A percentile compares a stretch with the other conserved stretches of the same genome.
These are phyloP conservation scores for Onygena corvina DNA, from an alignment of 2,329 filamentous ascomycete genomes.

Conservation along the genomic window DNA sequence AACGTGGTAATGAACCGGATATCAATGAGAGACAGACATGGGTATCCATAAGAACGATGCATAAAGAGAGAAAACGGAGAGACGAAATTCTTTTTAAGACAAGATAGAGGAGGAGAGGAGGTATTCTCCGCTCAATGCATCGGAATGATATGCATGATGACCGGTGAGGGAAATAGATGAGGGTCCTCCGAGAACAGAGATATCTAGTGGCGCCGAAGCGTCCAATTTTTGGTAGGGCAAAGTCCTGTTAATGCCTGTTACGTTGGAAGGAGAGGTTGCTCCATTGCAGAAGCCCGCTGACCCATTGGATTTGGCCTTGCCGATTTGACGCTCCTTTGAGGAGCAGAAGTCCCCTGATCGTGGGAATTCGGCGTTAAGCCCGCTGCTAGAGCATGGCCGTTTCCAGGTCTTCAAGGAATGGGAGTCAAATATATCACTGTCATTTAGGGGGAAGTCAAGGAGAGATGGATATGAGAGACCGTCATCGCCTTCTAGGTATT, in stretches of 20 bases:
- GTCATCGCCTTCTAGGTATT: neutral
- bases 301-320: neutral
- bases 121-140: neutral
- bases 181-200: neutral
- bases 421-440: neutral
- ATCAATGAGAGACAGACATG: slow-evolving; percentile 1
- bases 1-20: neutral
- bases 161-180: neutral
- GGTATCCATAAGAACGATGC: neutral
- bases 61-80: neutral
- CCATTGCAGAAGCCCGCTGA: neutral
- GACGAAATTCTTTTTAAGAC: neutral
- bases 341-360: neutral
- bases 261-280: neutral
- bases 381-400: neutral
- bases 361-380: neutral
- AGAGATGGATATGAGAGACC: neutral
- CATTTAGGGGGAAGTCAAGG: neutral
- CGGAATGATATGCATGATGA: neutral
- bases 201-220: neutral
- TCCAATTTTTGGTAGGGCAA: neutral
- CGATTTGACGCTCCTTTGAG: neutral
- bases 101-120: neutral
- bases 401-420: neutral
- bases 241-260: neutral